phyloP scores from a whole-genome alignment of 176 grass and related monocot genomes.

The Microstegium vimineum region DNA sequence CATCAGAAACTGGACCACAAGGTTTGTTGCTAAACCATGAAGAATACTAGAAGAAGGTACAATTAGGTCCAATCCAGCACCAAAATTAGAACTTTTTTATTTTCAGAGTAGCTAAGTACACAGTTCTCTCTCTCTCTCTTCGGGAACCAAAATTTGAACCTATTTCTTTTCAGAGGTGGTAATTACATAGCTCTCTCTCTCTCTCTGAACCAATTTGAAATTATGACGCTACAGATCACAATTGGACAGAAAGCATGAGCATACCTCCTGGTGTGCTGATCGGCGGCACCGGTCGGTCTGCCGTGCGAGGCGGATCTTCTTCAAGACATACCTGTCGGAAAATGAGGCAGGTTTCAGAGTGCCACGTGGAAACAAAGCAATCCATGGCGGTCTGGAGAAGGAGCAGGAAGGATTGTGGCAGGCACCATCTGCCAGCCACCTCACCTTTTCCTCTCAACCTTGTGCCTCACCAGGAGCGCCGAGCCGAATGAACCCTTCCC shows the following conservation, averaged over 20 bases:
- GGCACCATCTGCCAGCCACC: background rate
- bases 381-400: too few species aligned
- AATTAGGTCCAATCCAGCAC: background rate
- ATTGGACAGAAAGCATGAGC: background rate
- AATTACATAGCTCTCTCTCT: background rate
- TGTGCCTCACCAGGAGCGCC: constrained; percentile 85
- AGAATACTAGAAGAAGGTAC: background rate
- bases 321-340: constrained; percentile 76
- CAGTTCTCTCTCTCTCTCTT: too few species aligned
- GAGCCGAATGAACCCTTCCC: constrained; percentile 94
- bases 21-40: background rate
- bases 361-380: background rate
- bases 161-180: too few species aligned
- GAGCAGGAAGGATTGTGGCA: too few species aligned
- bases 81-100: background rate
- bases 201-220: background rate
- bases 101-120: too few species aligned
- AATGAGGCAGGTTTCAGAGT: background rate
- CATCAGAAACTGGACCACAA: background rate
- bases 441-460: constrained; percentile 85
- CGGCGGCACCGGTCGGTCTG: constrained; percentile 73
- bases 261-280: constrained; percentile 84
- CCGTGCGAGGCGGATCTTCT: constrained; percentile 91
- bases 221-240: background rate
- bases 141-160: too few species aligned